Conservation (phyloP, 2,329 filamentous ascomycete genomes). For the Metarhizium brunneum region DNA sequence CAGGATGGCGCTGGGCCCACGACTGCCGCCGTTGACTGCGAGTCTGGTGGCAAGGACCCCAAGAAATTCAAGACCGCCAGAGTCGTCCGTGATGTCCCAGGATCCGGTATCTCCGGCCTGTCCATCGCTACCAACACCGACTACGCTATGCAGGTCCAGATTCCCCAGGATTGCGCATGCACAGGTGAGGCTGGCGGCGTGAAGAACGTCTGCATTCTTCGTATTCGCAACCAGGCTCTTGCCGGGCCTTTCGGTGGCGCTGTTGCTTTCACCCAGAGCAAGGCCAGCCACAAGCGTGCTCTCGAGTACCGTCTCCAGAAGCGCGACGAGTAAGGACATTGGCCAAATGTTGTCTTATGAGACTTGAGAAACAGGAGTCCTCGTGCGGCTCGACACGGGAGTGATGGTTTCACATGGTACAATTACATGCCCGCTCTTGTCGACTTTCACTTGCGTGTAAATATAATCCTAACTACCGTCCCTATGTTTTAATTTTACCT, state of each 20-base stretch:
- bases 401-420: no score
- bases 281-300: slow-evolving; percentile 46
- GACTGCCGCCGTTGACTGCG: slow-evolving; percentile 49
- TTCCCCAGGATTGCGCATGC: slow-evolving; percentile 61
- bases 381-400: background rate
- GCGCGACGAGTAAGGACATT: slow-evolving; percentile 3
- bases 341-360: background rate
- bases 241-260: slow-evolving; percentile 55
- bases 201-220: slow-evolving; percentile 50
- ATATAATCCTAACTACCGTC: no score
- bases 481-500: no score
- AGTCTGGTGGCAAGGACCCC: slow-evolving; percentile 52
- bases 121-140: slow-evolving; percentile 52
- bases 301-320: slow-evolving; percentile 29
- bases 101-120: slow-evolving; percentile 44
- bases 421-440: no score
- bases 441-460: no score
- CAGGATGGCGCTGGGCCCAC: slow-evolving; percentile 60
- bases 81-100: slow-evolving; percentile 53
- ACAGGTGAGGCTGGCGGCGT: slow-evolving; percentile 48
- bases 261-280: slow-evolving; percentile 49
- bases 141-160: slow-evolving; percentile 55
- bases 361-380: background rate
- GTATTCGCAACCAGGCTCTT: slow-evolving; percentile 47
- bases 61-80: slow-evolving; percentile 50